Base-by-base conservation (phyloP, 306 rosid genomes). In the Vachellia collinsii region DNA sequence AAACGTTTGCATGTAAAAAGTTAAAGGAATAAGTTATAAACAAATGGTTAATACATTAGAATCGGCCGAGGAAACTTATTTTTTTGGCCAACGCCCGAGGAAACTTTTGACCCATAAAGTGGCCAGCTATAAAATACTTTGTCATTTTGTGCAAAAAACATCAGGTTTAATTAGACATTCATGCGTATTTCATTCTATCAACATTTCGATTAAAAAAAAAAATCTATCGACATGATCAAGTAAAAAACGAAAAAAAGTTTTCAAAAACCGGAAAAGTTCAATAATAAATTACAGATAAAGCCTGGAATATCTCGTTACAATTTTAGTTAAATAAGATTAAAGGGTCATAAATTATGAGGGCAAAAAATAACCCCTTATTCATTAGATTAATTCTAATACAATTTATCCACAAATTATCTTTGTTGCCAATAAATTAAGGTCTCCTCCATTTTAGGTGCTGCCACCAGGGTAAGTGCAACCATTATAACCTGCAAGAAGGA, bases 391-490 rank as follows among this genome's bases (percentile, higher is more conserved):
- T 80, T 59, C 47, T 37, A 70, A 85, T 67, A 38, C 64, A 48
- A 29, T 79, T 48, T 70, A 56, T 76, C 73, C 59, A 42, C 75
- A 78, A 72, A 80, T 20, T 6, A 70, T 71, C 25, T 78, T 81
- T 13, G 23, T 54, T 65, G 46, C 23, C 42, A 10, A 56, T 43
- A 48, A 74, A 67, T 74, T 66, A 72, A 76, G 58, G 47, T 36
- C 58, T 78, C 77, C 58, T 61, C 36, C 44, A 66, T 75, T 67
- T 86, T 80, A 85, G 77, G 83, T 77, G 84, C 91, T 86, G 54
- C 96, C 96, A 23, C 92, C 92, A 11, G 94, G 74, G 64, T 89
- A 95, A 50, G 48, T 38, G 86, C 99, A 95, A 46, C 77, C 88
- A 82, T 90, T 89, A 84, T 95, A 93, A 93, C 99, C 99, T 95